phyloP scores from a whole-genome alignment of 148 eudicot genomes.

The Chenopodium formosanum region DNA sequence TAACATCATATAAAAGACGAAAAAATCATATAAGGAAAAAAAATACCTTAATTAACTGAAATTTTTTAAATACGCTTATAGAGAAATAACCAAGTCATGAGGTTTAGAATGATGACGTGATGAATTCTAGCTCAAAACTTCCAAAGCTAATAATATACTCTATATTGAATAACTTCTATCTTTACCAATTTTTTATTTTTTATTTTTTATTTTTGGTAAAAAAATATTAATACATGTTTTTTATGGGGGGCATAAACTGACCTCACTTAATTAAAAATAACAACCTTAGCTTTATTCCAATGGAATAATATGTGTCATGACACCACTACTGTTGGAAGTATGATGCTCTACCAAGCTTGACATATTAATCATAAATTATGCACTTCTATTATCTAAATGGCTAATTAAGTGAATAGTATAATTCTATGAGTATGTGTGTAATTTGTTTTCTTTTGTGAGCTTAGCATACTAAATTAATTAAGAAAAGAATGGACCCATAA shows the following conservation, averaged over 20 bases:
- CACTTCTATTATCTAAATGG: neutral
- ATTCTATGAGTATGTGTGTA: neutral
- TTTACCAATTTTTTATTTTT: too few species aligned
- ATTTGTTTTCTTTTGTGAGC: neutral
- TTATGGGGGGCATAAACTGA: neutral
- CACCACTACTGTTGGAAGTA: slow-evolving; percentile 22
- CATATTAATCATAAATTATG: neutral
- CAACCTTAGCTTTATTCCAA: neutral
- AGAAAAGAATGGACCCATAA: neutral
- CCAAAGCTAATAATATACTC: too few species aligned
- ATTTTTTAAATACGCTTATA: too few species aligned
- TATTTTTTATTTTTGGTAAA: too few species aligned
- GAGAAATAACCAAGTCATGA: too few species aligned
- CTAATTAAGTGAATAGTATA: slow-evolving; percentile 11
- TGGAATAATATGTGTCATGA: slow-evolving; percentile 24
- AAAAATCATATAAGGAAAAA: too few species aligned
- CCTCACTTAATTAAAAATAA: slow-evolving; percentile 6
- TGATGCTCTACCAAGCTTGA: slow-evolving; percentile 7
- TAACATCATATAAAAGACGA: too few species aligned
- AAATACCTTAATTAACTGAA: too few species aligned
- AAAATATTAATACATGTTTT: neutral
- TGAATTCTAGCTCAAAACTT: too few species aligned
- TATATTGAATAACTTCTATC: too few species aligned
- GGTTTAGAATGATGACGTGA: too few species aligned
- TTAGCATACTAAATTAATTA: neutral